These are phyloP conservation scores for Ichthyophthirius multifiliis DNA, from an alignment of 169 alveolate species.

Conservation along the genomic window DNA sequence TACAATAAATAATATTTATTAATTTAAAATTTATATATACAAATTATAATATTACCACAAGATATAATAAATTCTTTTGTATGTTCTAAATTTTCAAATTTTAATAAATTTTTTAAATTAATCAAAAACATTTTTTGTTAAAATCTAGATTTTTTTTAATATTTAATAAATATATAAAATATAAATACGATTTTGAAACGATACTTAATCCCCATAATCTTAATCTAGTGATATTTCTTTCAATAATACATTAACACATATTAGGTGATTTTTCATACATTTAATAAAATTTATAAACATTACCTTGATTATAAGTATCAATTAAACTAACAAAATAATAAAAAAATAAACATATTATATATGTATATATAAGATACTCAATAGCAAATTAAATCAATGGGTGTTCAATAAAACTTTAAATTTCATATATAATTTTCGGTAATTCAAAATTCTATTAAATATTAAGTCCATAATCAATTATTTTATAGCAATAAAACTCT, in stretches of 20 bases:
- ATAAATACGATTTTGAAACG: slow-evolving; percentile 15
- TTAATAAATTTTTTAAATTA: not conserved
- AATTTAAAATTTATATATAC: not conserved
- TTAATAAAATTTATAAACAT: slow-evolving; percentile 44
- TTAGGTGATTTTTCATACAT: slow-evolving; percentile 55
- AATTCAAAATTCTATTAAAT: slow-evolving; percentile 14
- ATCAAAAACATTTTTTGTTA: slow-evolving; percentile 11
- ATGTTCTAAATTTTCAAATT: slow-evolving; percentile 10
- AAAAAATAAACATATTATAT: not conserved
- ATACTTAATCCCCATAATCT: slow-evolving; percentile 38
- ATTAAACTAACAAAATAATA: not conserved
- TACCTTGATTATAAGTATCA: not conserved
- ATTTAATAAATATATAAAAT: not conserved
- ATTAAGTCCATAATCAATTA: slow-evolving; percentile 40
- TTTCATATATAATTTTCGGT: slow-evolving; percentile 1
- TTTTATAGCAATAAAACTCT: slow-evolving; percentile 57
- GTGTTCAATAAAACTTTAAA: not conserved
- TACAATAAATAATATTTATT: not conserved
- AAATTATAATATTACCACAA: slow-evolving; percentile 4
- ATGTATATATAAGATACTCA: slow-evolving; percentile 10
- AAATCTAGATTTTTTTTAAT: not conserved
- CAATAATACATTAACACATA: slow-evolving; percentile 46
- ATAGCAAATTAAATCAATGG: not conserved
- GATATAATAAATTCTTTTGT: slow-evolving; percentile 6
- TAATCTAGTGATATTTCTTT: slow-evolving; percentile 43